phyloP scores from a whole-genome alignment of 2,329 filamentous ascomycete species.

The Aureobasidium sp. region DNA sequence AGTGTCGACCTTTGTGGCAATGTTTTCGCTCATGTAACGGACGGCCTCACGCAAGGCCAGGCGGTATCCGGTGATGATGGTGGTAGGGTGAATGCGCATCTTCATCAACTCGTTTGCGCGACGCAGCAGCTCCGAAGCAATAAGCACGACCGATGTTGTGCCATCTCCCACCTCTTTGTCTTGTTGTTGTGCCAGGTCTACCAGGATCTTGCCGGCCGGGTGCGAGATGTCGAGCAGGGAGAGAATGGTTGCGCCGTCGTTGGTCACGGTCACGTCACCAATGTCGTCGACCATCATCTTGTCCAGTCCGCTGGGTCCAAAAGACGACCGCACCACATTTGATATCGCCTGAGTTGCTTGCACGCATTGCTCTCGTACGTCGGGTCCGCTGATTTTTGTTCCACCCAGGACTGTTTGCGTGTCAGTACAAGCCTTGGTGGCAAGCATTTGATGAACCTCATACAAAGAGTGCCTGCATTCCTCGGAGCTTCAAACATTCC shows the following conservation, averaged over 20 bases:
- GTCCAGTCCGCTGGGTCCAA: slow-evolving; percentile 91
- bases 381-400: slow-evolving; percentile 91
- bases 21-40: slow-evolving; percentile 98
- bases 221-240: slow-evolving; percentile 94
- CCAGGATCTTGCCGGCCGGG: slow-evolving; percentile 95
- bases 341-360: slow-evolving; percentile 93
- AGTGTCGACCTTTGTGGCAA: slow-evolving; percentile 90
- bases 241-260: slow-evolving; percentile 96
- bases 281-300: slow-evolving; percentile 99
- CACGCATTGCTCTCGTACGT: slow-evolving; percentile 97
- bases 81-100: slow-evolving; percentile 99
- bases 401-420: slow-evolving; percentile 68
- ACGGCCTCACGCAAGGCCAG: slow-evolving; percentile 91
- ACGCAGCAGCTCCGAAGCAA: slow-evolving; percentile 88
- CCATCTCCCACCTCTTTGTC: slow-evolving; percentile 99
- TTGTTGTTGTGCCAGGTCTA: slow-evolving; percentile 95
- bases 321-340: slow-evolving; percentile 98
- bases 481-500: slow-evolving; percentile 93
- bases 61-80: slow-evolving; percentile 97
- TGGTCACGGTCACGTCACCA: slow-evolving; percentile 97
- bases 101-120: slow-evolving; percentile 98
- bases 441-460: slow-evolving; percentile 26
- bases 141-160: slow-evolving; percentile 94
- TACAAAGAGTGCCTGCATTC: slow-evolving; percentile 84
- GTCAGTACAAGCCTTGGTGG: background rate